Base-by-base conservation (phyloP, 306 rosid species). In the Senna tora region DNA sequence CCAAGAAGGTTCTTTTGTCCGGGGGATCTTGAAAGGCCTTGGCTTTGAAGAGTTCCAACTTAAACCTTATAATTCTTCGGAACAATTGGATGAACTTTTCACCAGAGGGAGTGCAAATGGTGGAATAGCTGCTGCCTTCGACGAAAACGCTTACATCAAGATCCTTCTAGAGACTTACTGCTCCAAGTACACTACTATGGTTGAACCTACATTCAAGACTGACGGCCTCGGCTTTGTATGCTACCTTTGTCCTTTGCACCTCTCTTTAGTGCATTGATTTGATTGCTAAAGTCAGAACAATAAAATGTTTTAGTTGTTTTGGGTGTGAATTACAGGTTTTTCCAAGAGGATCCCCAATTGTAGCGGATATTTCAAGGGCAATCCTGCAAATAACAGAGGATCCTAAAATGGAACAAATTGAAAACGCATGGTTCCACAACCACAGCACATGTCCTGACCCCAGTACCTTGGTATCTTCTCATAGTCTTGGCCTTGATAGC, bases 151-250 rank as follows among this genome's bases (percentile, higher is more conserved):
- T 0, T 42, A 58, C 33, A 32, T 75, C 52, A 67, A 42, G 82
- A 32, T 57, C 25, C 73, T 86, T 52, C 65, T 76, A 9, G 78
- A 62, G 8, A 65, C 16, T 2, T 65, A 73, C 60, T 76, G 78
- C 72, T 47, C 82, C 56, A 68, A 79, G 14, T 85, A 74, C 57
- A 25, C 30, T 25, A 65, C 75, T 72, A 67, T 79, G 60, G 53
- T 73, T 42, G 77, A 64, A 16, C 79, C 83, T 4, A 75, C 49
- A n/a, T 80, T 76, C 39, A 80, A 69, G 41, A 11, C 75, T 7
- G 82, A 63, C 67, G 90, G 90, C 19, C 75, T 86, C 65, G 81
- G 82, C 59, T 86, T 83, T 46, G 90, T 86, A 67, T 77, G 78
- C 57, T 65, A 36, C 16, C 64, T 57, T 55, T 57, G 54, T 21